Evolutionary conservation across 768 basidiomycete genomes (phyloP), one percentile per base, ranked within the genome.

Genomic region (Mycena indigotica): DNA sequence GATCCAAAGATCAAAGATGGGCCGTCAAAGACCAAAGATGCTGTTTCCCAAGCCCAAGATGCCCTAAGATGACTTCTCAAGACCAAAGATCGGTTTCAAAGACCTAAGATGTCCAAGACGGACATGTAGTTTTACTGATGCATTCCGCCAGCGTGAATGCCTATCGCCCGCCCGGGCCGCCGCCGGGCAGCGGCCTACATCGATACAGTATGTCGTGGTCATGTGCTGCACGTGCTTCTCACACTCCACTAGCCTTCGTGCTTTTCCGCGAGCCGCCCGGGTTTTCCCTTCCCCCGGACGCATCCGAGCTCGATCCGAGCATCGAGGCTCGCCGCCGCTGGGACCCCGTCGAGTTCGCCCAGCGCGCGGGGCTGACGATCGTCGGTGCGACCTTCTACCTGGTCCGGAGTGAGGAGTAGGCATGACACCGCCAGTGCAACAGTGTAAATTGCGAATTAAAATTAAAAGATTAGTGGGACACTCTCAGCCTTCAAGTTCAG

Each of bases 301-400:
- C 54, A 0, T 35, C 53, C 16, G 61, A 62, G n/a, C 61, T 30
- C 26, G 57, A 56, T 12, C 29, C 45, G n/a, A 56, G 4, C 13
- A 44, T 50, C 53, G 53, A 50, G 57, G 46, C 50, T 24, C 61
- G 57, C 25, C 57, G 61, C 10, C 57, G 39, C 2, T 62, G 61
- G 61, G 45, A 51, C 23, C 53, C 50, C 1, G 51, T 44, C 1
- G 29, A 55, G n/a, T 62, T 62, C 21, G 57, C 32, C 1, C 32
- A 56, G 30, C 50, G 51, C 10, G 45, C 58, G 6, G 53, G 54
- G 3, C 46, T 62, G 21, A 5, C 52, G 38, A 38, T 62, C 4
- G 54, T 58, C 19, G 61, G 61, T 2, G 61, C 54, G 2, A n/a
- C 58, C 16, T 57, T 46, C 19, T 63, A 60, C 50, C n/a, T 55